Base-by-base conservation (phyloP, 2,329 filamentous ascomycete species). In the Pseudofabraea citricarpa region DNA sequence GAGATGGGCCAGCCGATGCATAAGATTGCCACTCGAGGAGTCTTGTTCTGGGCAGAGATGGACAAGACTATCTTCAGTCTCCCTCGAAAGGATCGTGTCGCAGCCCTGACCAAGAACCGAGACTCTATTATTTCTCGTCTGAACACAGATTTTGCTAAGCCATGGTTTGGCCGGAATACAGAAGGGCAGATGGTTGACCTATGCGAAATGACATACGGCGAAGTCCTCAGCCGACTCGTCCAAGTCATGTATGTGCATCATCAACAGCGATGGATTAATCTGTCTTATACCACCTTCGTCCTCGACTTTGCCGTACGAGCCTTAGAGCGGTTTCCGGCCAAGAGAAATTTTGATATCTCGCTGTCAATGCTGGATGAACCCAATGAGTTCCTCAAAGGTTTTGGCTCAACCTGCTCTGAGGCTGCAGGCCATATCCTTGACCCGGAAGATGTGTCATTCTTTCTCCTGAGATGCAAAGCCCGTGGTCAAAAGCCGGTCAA, bases 1-100 rank as follows among this genome's bases (percentile, higher is more conserved):
- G 93, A 98, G 69, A 98, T 98, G 94, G 94, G 93, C 36, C 93
- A 98, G 74, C 94, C 93, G 5, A 98, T 98, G 49, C 93, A 98
- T 74, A 98, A 98, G 73, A 80, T 98, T 47, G 94, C 93, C 13
- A 98, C 91, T 39, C 86, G 93, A 47, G 93, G 93, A 77, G 90
- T 98, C 37, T 74, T 81, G 43, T 95, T 98, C 74, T 98, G 93
- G 93, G 84, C 90, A 38, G 94, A 98, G 70, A 95, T 98, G 90
- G 93, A 98, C 61, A 81, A 94, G 66, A 96, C 95, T 70, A 97
- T 98, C 59, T 98, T 98, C 74, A 86, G 82, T 61, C 73, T 98
- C 37, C 90, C 95, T 67, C 96, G 73, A 44, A 89, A 91, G 61
- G 95, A 96, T 75, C 84, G 90, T 31, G 74, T 95, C 18, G 77